Evolutionary conservation across 192 early-diverging fungal genomes (phyloP).

Genomic region (Coemansia umbellata): DNA sequence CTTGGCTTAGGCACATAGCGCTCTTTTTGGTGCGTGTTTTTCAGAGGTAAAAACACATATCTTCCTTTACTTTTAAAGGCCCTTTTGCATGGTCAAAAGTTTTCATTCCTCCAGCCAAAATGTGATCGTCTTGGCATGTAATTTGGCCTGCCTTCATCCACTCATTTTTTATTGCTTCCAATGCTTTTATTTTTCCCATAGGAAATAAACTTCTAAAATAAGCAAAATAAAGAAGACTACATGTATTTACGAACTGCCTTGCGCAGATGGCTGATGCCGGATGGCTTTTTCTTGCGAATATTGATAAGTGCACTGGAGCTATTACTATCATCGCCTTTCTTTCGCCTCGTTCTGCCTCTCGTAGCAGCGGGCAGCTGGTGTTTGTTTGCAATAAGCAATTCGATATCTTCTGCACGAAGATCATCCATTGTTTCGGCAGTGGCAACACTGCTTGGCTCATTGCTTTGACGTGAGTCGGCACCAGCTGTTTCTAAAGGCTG

Average conservation of each 20-base stretch:
- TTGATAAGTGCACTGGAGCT: slow-evolving; percentile 12
- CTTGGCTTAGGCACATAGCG: too few relatives aligned
- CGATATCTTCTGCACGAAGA: slow-evolving; percentile 20
- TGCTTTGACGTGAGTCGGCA: background rate
- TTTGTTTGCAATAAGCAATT: slow-evolving; percentile 11
- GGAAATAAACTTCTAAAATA: too few relatives aligned
- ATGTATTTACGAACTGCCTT: background rate
- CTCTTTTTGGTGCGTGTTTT: too few relatives aligned
- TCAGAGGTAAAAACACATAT: too few relatives aligned
- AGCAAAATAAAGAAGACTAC: background rate
- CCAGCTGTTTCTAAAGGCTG: background rate
- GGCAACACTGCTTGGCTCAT: slow-evolving; percentile 14
- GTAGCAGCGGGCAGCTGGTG: background rate
- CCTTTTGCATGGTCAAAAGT: too few relatives aligned
- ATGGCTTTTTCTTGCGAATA: slow-evolving; percentile 14
- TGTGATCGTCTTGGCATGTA: too few relatives aligned
- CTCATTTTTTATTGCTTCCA: background rate
- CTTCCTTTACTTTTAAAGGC: too few relatives aligned
- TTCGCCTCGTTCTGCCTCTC: background rate
- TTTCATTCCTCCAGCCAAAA: too few relatives aligned
- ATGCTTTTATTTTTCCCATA: too few relatives aligned
- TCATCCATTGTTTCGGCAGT: slow-evolving; percentile 26
- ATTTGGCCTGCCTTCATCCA: too few relatives aligned
- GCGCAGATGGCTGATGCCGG: slow-evolving; percentile 2
- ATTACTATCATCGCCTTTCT: background rate